A percentile compares a stretch with the other conserved stretches of the same genome.
phyloP scores from a whole-genome alignment of 2,329 filamentous ascomycete species.

The Grosmannia huntii region DNA sequence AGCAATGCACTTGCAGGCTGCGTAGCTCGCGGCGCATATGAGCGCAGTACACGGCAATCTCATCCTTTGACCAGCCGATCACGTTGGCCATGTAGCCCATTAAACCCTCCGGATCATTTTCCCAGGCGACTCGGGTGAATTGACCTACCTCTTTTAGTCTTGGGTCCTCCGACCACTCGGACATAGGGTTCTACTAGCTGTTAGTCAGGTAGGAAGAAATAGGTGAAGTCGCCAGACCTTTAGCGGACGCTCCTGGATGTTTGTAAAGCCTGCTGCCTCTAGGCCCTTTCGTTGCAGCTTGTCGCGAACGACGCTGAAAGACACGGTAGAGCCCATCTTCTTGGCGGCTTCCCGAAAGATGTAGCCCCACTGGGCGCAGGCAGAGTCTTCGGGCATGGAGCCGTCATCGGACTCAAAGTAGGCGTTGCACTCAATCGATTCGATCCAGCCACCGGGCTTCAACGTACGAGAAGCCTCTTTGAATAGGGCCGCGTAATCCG shows the following conservation, averaged over 20 bases:
- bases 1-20: constrained; percentile 5
- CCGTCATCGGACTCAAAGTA: constrained; percentile 15
- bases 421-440: constrained; percentile 12
- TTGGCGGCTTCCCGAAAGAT: constrained; percentile 3
- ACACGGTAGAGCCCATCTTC: not conserved
- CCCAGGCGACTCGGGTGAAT: not conserved
- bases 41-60: constrained; percentile 7
- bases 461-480: constrained; percentile 33
- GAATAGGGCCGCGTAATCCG: constrained; percentile 37
- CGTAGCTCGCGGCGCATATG: constrained; percentile 9
- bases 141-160: not conserved
- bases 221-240: not conserved
- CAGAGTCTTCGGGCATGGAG: constrained; percentile 8
- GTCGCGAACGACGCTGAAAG: not conserved
- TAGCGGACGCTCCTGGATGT: not conserved
- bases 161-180: not conserved
- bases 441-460: constrained; percentile 35
- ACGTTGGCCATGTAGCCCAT: constrained; percentile 7
- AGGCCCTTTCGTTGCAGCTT: not conserved
- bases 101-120: constrained; percentile 8
- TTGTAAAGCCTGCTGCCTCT: not conserved
- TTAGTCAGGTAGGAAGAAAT: not conserved
- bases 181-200: not conserved
- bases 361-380: constrained; percentile 14
- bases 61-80: constrained; percentile 9